Conservation (phyloP, 164 flowering plant genomes). For the Nymphaea thermarum region DNA sequence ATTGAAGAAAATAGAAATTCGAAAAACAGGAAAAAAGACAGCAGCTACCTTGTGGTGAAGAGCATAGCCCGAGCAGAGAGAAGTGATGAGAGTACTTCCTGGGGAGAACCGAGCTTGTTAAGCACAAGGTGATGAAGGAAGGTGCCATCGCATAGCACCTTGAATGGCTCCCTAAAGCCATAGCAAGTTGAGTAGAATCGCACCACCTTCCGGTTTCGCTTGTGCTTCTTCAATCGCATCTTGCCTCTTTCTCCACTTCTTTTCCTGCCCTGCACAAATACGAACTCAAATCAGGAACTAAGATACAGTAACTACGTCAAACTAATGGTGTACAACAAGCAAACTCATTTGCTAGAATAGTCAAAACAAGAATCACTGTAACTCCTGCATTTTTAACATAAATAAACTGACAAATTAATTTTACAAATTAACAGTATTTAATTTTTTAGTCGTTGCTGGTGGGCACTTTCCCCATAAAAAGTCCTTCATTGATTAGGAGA, state of each 20-base stretch:
- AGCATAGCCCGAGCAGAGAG: conserved; percentile 53
- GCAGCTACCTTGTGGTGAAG: conserved; percentile 54
- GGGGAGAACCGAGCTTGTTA: conserved; percentile 29
- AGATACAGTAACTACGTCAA: no score
- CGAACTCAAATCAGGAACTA: no score
- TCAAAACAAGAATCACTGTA: no score
- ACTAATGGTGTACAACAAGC: no score
- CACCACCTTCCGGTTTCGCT: conserved; percentile 49
- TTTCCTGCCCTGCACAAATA: background rate
- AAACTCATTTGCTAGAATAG: no score
- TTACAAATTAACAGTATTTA: no score
- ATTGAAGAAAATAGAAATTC: background rate
- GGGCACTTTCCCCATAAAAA: no score
- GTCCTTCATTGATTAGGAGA: no score
- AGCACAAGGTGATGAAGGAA: conserved; percentile 52
- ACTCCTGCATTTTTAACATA: no score
- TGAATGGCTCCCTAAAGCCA: conserved; percentile 72
- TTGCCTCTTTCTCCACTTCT: background rate
- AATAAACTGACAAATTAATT: no score
- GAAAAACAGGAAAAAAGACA: background rate
- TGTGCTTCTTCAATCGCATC: conserved; percentile 72
- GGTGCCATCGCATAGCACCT: conserved; percentile 81
- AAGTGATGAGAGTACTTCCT: conserved; percentile 29
- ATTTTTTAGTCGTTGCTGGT: no score
- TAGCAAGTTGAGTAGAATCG: conserved; percentile 59